These are phyloP conservation scores for Bothriochloa decipiens DNA, from an alignment of 176 grass and related monocot species.

Conservation along the genomic window DNA sequence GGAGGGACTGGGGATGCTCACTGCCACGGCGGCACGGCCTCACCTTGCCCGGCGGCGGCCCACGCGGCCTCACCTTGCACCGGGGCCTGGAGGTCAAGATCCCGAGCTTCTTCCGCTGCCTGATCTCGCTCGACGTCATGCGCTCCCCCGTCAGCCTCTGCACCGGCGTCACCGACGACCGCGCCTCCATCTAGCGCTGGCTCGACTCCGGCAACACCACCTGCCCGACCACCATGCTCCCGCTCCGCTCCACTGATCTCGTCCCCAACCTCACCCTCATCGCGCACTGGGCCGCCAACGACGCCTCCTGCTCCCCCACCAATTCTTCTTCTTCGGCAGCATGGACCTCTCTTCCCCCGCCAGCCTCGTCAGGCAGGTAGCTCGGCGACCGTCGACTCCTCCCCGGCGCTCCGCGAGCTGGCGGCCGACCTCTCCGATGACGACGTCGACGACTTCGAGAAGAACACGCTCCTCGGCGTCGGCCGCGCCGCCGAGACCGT, in stretches of 20 bases:
- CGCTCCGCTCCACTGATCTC: conserved; percentile 68
- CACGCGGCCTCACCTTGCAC: no score
- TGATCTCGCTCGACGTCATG: conserved; percentile 97
- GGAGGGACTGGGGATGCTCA: no score
- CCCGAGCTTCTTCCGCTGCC: conserved; percentile 88
- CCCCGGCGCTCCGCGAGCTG: conserved; percentile 47
- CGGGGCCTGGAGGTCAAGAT: conserved; percentile 68
- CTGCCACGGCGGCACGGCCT: no score
- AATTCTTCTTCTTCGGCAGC: not conserved
- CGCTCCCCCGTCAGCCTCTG: conserved; percentile 90
- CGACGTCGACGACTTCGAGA: conserved; percentile 85
- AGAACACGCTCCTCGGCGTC: conserved; percentile 61
- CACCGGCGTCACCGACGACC: conserved; percentile 96
- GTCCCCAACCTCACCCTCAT: conserved; percentile 84
- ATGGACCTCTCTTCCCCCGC: conserved; percentile 1
- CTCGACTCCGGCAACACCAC: conserved; percentile 89
- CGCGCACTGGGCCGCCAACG: conserved; percentile 64
- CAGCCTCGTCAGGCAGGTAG: conserved; percentile 48
- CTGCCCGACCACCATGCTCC: conserved; percentile 86
- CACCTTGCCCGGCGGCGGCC: no score
- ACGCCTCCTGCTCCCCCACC: conserved; percentile 45
- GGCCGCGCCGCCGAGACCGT: conserved; percentile 54
- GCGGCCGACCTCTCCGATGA: conserved; percentile 67
- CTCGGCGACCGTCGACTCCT: conserved; percentile 40
- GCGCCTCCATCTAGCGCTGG: conserved; percentile 85